Evolutionary conservation across 169 alveolate genomes (phyloP), one percentile per base, ranked within the genome.

Genomic region (Plasmodium blacklocki): DNA sequence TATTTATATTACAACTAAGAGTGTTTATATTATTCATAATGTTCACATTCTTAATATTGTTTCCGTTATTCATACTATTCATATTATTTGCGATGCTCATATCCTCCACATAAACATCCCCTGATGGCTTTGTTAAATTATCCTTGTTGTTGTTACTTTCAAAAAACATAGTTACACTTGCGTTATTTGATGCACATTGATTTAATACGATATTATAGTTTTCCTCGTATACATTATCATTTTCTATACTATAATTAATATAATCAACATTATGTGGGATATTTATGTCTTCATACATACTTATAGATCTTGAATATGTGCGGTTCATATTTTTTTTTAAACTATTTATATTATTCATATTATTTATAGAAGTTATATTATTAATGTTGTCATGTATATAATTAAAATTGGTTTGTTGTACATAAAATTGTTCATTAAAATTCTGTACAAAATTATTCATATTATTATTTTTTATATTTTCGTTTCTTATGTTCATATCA

Each of bases 381-480:
- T 39, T 39, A 39, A 39, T 39, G 12, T 62, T 63, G 9, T 56
- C 83, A 32, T 59, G 59, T 15, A 56, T 50, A 50, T 70, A 75
- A 87, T 71, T 87, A 49, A 64, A 9, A 75, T 75, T 71, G 7
- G 56, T 59, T 15, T 59, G 72, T 14, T 70, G 64, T 18, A 73
- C 49, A 70, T 66, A 73, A 29, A 73, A n/a, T 1, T 67, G 74
- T 4, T 85, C 88, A 60, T 85, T 85, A 49, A 62, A 62, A 15
- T 32, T 32, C 45, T 58, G 45, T 4, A 60, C 8, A 50, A 62
- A 73, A 18, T 56, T 85, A 19, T 47, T 85, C 52, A 73, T 85
- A 8, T 85, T 85, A 66, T 85, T 52, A 58, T 85, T 39, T 39
- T 39, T 39, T 39, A 39, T 39, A 39, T 39, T 39, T 39, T 39